Evolutionary conservation across 192 early-diverging fungal genomes (phyloP), one percentile per base, ranked within the genome.

Genomic region (Dissophora globulifera): DNA sequence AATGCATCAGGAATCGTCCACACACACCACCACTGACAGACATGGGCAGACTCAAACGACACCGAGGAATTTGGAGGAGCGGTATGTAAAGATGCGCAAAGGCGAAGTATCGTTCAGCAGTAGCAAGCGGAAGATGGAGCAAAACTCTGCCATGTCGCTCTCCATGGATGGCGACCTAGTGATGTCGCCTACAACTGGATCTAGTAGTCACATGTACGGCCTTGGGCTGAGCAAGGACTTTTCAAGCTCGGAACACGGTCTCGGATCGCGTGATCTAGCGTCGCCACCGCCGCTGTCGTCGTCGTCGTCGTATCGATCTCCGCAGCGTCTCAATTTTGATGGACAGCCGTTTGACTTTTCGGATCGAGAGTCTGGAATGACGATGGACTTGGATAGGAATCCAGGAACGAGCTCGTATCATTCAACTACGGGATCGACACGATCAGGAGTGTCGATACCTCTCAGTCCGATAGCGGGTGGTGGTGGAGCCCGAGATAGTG

Each of bases 41-140:
- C n/a, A n/a, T 12, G 45, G 57, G 8, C 19, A 27, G 1, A 31
- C 19, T 1, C 43, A 32, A 1, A 13, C 40, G 2, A 27, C 43
- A 26, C n/a, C 53, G 32, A 49, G 33, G 20, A 66, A 52, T 1
- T 11, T 59, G 41, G 71, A 75, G 31, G 71, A 75, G 35, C 43
- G 56, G 32, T 75, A 75, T 60, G 71, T 66, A 17, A 66, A 60
- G 27, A 75, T 75, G 71, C 26, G 71, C 20, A 75, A 75, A 29
- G 62, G 71, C 27, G 71, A 75, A 29, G 71, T 75, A 17, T 52
- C 40, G 23, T 75, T 75, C 29, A 46, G 25, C 17, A 33, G 49
- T 1, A 74, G 54, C 54, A 75, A 66, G 45, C 49, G 57, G 4
- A 75, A 75, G 26, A 64, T 52, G 54, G 33, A 41, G 9, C 29